Percentiles rank a stretch among this genome's conserved stretches.
Evolutionary conservation across 352 stramenopile genomes (phyloP).

Genomic region (Phytophthora palmivora): DNA sequence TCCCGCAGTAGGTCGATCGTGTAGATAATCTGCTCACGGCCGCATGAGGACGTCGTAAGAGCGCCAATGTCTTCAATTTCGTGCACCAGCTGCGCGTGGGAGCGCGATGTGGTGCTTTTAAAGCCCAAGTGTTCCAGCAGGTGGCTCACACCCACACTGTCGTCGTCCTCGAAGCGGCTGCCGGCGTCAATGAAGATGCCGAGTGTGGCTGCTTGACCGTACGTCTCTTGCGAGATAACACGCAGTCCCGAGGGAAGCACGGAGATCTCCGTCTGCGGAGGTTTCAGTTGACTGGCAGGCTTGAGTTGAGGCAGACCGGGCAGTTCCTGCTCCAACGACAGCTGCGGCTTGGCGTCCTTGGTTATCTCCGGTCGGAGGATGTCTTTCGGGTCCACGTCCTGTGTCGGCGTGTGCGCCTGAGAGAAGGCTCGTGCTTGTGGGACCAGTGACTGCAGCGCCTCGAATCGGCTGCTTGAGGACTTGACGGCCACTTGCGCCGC

Average conservation of each 20-base stretch:
- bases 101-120: slow-evolving; percentile 90
- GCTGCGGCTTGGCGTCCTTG: slow-evolving; percentile 49
- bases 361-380: slow-evolving; percentile 65
- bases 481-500: slow-evolving; percentile 19
- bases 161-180: slow-evolving; percentile 83
- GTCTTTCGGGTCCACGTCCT: slow-evolving; percentile 44
- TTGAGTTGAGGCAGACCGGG: slow-evolving; percentile 83
- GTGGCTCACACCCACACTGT: slow-evolving; percentile 91
- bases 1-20: slow-evolving; percentile 96
- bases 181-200: slow-evolving; percentile 94
- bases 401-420: slow-evolving; percentile 27
- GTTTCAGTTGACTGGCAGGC: slow-evolving; percentile 79
- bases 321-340: slow-evolving; percentile 68
- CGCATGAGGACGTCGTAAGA: slow-evolving; percentile 90
- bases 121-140: slow-evolving; percentile 96
- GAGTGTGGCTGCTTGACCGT: slow-evolving; percentile 94
- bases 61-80: slow-evolving; percentile 95
- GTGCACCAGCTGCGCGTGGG: slow-evolving; percentile 86
- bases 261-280: slow-evolving; percentile 92
- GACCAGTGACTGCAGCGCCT: slow-evolving; percentile 17
- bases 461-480: not conserved
- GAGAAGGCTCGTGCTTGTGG: slow-evolving; percentile 50
- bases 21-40: slow-evolving; percentile 97
- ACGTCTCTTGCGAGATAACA: slow-evolving; percentile 97
- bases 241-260: slow-evolving; percentile 94